A percentile compares a stretch with the other conserved stretches of the same genome.
phyloP scores from a whole-genome alignment of 106 monocot species.

The Dendrobium catenatum region DNA sequence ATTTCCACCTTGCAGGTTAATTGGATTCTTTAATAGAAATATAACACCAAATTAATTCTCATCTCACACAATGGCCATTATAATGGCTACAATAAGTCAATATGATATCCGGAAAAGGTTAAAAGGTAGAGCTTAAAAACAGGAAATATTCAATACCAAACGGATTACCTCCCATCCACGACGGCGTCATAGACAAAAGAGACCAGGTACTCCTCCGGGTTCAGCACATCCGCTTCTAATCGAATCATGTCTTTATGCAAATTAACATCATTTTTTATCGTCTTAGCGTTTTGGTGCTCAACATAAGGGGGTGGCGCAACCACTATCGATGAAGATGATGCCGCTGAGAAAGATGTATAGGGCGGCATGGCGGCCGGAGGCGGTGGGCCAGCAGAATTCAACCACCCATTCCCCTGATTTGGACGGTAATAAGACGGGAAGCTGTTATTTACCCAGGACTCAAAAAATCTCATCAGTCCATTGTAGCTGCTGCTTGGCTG shows the following conservation, averaged over 20 bases:
- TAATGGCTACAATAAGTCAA: neutral
- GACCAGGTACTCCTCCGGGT: conserved; percentile 51
- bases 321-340: neutral
- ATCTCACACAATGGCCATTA: neutral
- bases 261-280: conserved; percentile 75
- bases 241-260: conserved; percentile 75
- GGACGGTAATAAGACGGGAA: conserved; percentile 3
- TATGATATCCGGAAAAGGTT: neutral
- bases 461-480: conserved; percentile 2
- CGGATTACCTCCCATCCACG: conserved; percentile 67
- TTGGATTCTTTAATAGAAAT: neutral
- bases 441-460: neutral
- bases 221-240: conserved; percentile 39
- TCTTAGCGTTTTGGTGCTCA: conserved; percentile 71
- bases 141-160: neutral
- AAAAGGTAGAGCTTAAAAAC: neutral
- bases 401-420: conserved; percentile 7
- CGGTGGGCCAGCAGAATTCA: neutral
- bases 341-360: neutral
- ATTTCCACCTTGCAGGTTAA: neutral
- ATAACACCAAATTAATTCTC: too few relatives aligned
- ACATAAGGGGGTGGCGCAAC: conserved; percentile 45
- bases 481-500: conserved; percentile 6
- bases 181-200: conserved; percentile 74
- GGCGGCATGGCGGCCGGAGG: neutral